These are phyloP conservation scores for Lodderomyces margitis DNA, from an alignment of 1,139 yeast species.

Conservation along the genomic window DNA sequence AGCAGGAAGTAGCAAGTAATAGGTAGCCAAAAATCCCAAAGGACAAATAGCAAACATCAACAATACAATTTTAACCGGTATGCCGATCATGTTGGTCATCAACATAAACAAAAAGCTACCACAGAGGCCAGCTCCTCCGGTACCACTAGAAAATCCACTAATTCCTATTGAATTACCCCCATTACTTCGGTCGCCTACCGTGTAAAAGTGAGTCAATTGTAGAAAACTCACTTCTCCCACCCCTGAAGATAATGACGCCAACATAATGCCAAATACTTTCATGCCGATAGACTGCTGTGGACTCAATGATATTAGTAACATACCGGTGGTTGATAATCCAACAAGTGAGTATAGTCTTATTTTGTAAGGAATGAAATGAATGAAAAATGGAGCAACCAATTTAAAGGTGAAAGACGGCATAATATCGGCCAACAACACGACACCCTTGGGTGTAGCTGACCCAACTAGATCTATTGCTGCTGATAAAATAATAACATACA, in stretches of 20 bases:
- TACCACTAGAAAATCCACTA: constrained; percentile 90
- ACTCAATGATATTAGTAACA: constrained; percentile 63
- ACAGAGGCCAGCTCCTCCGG: constrained; percentile 90
- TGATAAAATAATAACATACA: constrained; percentile 85
- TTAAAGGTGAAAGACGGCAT: constrained; percentile 78
- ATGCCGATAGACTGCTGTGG: constrained; percentile 22
- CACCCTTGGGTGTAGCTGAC: constrained; percentile 75
- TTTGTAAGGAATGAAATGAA: constrained; percentile 62
- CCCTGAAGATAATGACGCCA: constrained; percentile 86
- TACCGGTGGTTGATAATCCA: constrained; percentile 65
- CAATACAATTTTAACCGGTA: constrained; percentile 31
- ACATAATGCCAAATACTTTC: constrained; percentile 65
- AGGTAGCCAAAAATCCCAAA: constrained; percentile 32
- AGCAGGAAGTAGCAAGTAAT: constrained; percentile 28
- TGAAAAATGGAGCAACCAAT: constrained; percentile 72
- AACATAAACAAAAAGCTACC: constrained; percentile 59
- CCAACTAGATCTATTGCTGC: constrained; percentile 95
- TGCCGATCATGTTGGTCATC: constrained; percentile 36
- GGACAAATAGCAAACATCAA: constrained; percentile 38
- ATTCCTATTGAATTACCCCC: constrained; percentile 41
- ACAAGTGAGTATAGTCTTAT: constrained; percentile 56
- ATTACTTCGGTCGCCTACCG: constrained; percentile 12
- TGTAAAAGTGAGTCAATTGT: constrained; percentile 74
- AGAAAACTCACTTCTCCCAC: constrained; percentile 87
- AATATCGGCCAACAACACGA: constrained; percentile 83